Conservation (phyloP, 148 eudicot species). For the Cornus suecica region DNA sequence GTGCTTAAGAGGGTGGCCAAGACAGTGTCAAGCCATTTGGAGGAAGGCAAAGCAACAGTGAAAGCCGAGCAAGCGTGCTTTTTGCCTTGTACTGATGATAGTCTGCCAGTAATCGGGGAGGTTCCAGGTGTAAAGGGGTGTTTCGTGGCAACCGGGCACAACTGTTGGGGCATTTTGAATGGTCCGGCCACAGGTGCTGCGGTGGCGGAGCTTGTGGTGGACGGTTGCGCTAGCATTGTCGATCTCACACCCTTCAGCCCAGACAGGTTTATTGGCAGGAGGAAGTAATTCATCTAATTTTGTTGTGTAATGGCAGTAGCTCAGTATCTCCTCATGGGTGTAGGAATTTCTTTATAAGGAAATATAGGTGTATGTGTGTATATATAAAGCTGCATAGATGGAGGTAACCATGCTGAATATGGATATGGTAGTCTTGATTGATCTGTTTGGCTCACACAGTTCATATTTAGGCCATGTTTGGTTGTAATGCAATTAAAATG, state of each 20-base stretch:
- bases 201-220: constrained; percentile 81
- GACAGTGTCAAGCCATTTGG: constrained; percentile 63
- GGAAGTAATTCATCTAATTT: constrained; percentile 16
- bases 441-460: no score
- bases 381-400: no score
- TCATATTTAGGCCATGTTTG: no score
- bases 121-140: constrained; percentile 67
- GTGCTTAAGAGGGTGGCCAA: constrained; percentile 70
- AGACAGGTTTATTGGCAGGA: constrained; percentile 33
- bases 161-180: constrained; percentile 88
- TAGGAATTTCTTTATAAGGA: no score
- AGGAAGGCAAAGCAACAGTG: constrained; percentile 59
- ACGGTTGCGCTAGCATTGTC: constrained; percentile 52
- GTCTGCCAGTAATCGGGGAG: constrained; percentile 72
- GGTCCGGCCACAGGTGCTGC: constrained; percentile 94
- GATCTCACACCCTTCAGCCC: constrained; percentile 69
- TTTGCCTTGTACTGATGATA: constrained; percentile 78
- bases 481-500: no score
- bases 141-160: constrained; percentile 82
- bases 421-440: no score
- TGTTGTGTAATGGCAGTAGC: no score
- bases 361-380: no score
- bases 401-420: no score
- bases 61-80: constrained; percentile 90
- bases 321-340: no score